Conservation (phyloP, 441 rosid species). For the Kokia cookei region DNA sequence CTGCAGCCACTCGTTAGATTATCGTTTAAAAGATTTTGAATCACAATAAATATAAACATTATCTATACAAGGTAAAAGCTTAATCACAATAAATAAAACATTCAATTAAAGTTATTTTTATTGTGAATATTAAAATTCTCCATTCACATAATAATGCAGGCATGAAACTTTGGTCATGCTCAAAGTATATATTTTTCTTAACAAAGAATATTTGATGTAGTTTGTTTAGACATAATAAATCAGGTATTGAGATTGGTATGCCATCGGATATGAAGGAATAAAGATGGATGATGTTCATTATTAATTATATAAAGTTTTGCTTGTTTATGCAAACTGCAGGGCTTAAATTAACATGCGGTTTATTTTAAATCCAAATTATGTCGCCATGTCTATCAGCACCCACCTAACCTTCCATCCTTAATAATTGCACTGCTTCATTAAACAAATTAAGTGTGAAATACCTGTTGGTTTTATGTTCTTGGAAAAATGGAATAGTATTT, state of each 20-base stretch:
- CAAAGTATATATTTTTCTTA: not conserved
- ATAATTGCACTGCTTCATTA: not conserved
- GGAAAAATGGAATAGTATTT: too few species aligned
- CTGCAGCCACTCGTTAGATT: too few species aligned
- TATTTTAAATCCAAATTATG: not conserved
- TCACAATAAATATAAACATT: too few species aligned
- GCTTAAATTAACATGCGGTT: not conserved
- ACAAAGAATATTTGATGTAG: not conserved
- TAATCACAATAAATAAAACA: too few species aligned
- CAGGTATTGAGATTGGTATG: not conserved
- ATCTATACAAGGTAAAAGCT: too few species aligned
- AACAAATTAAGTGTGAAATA: not conserved
- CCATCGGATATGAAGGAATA: not conserved
- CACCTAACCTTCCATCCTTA: conserved; percentile 1
- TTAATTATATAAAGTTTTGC: not conserved
- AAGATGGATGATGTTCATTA: not conserved
- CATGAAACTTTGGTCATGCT: not conserved
- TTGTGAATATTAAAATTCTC: not conserved
- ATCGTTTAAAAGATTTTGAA: too few species aligned
- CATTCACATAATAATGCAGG: not conserved
- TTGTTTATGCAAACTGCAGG: not conserved
- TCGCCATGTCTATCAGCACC: conserved; percentile 4
- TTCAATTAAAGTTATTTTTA: too few species aligned
- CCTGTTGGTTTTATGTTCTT: conserved; percentile 7
- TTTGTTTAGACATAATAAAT: not conserved